Percentiles rank a stretch among this genome's conserved stretches.
Conservation (phyloP, 495 filamentous ascomycete species). For the Pyrenula aspistea region DNA sequence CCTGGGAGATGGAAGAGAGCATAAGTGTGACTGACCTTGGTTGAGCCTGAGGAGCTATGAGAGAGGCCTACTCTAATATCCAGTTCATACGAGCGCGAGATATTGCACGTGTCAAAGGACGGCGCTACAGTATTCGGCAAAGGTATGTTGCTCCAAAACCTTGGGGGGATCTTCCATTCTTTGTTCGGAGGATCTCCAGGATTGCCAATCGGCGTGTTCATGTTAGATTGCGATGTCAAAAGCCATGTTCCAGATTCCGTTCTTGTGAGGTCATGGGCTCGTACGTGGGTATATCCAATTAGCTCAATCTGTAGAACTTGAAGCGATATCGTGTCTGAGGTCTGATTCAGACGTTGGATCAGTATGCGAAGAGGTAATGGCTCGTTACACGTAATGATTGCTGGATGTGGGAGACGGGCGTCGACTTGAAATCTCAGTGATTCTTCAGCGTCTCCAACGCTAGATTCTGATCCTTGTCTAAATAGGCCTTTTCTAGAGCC, state of each 20-base stretch:
- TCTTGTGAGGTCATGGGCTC: slow-evolving; percentile 57
- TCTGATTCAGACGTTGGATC: slow-evolving; percentile 57
- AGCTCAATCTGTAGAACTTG: slow-evolving; percentile 70
- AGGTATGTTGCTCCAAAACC: slow-evolving; percentile 53
- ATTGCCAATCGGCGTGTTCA: slow-evolving; percentile 47
- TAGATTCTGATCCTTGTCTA: slow-evolving; percentile 19
- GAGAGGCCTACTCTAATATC: slow-evolving; percentile 69
- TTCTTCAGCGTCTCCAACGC: slow-evolving; percentile 13
- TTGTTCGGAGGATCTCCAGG: slow-evolving; percentile 45
- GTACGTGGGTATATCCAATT: slow-evolving; percentile 63
- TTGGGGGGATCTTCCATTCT: slow-evolving; percentile 54
- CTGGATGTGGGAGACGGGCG: slow-evolving; percentile 73
- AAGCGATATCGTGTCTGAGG: slow-evolving; percentile 53
- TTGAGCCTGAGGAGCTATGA: slow-evolving; percentile 34
- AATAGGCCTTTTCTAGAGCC: slow-evolving; percentile 46
- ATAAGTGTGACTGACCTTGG: slow-evolving; percentile 33
- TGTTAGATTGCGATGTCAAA: slow-evolving; percentile 52
- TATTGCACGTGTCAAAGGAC: slow-evolving; percentile 80
- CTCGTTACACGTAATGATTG: slow-evolving; percentile 80
- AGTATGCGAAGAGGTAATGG: slow-evolving; percentile 72
- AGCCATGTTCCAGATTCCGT: slow-evolving; percentile 58
- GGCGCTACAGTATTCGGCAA: slow-evolving; percentile 80
- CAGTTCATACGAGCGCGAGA: slow-evolving; percentile 67
- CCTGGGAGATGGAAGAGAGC: no score
- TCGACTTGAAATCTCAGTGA: slow-evolving; percentile 54